Base-by-base conservation (phyloP, 257 asterid species). In the Jacaranda mimosifolia region DNA sequence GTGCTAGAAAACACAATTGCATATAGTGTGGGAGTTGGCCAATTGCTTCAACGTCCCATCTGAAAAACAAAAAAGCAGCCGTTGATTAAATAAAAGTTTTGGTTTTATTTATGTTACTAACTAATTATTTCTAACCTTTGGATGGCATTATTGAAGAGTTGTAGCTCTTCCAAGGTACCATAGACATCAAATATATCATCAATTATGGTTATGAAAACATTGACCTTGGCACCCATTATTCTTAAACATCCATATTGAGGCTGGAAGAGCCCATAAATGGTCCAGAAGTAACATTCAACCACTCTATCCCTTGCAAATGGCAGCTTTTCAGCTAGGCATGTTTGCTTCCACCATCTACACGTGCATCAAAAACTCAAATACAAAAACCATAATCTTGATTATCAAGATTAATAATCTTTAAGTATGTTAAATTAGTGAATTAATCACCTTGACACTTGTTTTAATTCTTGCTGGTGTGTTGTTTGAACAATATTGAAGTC, bases 251-350 rank as follows among this genome's bases (percentile, higher is more conserved):
- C 36, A 46, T 80, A 11, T 19, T 74, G 73, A 58, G 89, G 89
- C 17, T 66, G 69, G 12, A 11, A 63, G 1, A 62, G n/a, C 7
- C 57, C 40, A 15, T 85, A 85, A 11, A 51, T 21, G 3, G 53
- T 71, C 89, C 87, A 80, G 10, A 77, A 63, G 55, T 57, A 85
- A 48, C 62, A 73, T 71, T 83, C 87, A 65, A 80, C 81, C 32
- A 85, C 14, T 9, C 87, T 82, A 73, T 85, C 84, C 76, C 89
- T 73, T 4, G 81, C 81, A 65, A 85, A 85, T n/a, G 79, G 73
- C 74, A 82, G 45, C 56, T 82, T 79, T 14, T 85, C 85, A 21
- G 81, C 80, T 1, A 85, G 32, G n/a, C 81, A 0, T 18, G 81
- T 77, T 39, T 67, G 32, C 46, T 48, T 82, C 86, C 89, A 85